phyloP scores from a whole-genome alignment of 345 rosid species.

The Euphorbia pulcherrima region DNA sequence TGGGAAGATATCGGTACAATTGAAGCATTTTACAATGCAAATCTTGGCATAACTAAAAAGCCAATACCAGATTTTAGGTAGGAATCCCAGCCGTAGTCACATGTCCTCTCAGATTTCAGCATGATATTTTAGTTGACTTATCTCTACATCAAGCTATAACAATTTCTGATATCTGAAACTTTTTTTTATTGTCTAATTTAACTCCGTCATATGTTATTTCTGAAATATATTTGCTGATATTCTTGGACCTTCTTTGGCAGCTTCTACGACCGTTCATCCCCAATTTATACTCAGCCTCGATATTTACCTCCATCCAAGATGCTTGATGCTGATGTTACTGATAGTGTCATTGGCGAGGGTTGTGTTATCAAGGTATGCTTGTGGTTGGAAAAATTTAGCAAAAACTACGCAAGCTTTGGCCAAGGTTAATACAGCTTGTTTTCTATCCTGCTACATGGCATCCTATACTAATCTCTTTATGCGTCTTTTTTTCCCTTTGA shows the following conservation, averaged over 20 bases:
- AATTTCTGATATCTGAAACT: not conserved
- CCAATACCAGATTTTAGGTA: conserved; percentile 96
- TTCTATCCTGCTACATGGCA: too few species aligned
- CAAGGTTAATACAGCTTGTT: not conserved
- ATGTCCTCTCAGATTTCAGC: too few species aligned
- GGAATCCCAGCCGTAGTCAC: conserved; percentile 11
- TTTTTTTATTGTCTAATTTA: not conserved
- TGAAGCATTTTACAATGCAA: conserved; percentile 93
- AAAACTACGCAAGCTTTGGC: not conserved
- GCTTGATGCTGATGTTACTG: conserved; percentile 97
- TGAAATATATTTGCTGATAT: not conserved
- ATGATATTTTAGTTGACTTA: too few species aligned
- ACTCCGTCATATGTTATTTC: not conserved
- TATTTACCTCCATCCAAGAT: conserved; percentile 94
- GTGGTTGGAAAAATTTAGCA: not conserved
- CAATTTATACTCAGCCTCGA: conserved; percentile 95
- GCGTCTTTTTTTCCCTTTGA: conserved; percentile 9
- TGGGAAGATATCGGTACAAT: conserved; percentile 99
- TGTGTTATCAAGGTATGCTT: conserved; percentile 79
- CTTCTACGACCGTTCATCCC: conserved; percentile 93
- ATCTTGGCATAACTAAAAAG: conserved; percentile 87
- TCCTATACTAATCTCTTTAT: too few species aligned
- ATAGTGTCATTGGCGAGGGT: conserved; percentile 95
- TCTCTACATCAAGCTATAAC: not conserved
- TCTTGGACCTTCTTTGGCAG: conserved; percentile 35